Evolutionary conservation across 192 early-diverging fungal species (phyloP), one percentile per base, ranked within the genome.

Genomic region (Coemansia umbellata): DNA sequence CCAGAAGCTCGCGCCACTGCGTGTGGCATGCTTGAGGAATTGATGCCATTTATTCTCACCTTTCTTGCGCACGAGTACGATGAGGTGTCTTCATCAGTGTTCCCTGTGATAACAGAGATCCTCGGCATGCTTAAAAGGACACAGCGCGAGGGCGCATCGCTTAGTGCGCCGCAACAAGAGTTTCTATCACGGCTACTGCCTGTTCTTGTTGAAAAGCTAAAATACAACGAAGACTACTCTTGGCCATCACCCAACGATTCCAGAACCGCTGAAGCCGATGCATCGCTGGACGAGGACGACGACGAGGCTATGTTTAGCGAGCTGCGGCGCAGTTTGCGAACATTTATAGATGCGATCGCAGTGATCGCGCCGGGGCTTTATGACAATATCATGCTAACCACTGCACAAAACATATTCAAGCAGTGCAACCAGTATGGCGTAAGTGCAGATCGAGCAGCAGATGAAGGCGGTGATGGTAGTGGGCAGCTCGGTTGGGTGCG

Each of bases 151-250:
- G 50, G 55, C 39, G 37, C 26, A 8, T 43, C 61, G 13, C 55
- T 73, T 32, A 64, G 54, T 17, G 33, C 32, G 5, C 37, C 54
- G 17, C 61, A 65, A 35, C 60, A 66, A 47, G 58, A 43, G 28
- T 69, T 68, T 33, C 52, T 62, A 42, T 32, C 60, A n/a, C 58
- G 60, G 32, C 43, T 74, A 8, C 55, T 82, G 42, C 63, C 63
- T 13, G 82, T 84, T 0, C 69, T 95, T 31, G 82, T 92, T 11
- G 63, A 82, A 26, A 95, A 95, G 80, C 88, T 94, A 82, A 91
- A 91, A 76, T 95, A 92, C 55, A 82, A 90, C 71, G 87, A 91
- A 26, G 90, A 92, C 39, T 88, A 85, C 47, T 79, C 85, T 7
- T 90, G 83, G 81, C 73, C 73, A 2, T 33, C 49, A 31, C 37